A percentile compares a stretch with the other conserved stretches of the same genome.
Evolutionary conservation across 2,329 filamentous ascomycete genomes (phyloP).

Genomic region (Teratosphaeriaceae sp.): DNA sequence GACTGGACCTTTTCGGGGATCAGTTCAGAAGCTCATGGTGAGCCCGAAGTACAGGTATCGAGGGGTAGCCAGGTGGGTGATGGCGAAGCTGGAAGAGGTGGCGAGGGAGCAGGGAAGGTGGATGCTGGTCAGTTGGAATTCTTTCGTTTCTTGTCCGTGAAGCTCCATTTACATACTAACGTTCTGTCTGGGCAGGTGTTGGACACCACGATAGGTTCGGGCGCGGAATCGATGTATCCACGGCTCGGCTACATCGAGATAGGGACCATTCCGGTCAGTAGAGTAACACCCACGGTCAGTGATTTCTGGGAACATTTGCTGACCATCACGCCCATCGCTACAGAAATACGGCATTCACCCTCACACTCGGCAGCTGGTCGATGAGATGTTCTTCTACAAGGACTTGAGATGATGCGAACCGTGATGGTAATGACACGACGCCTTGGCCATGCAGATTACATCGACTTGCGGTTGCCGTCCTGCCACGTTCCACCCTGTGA

Average conservation of each 20-base stretch:
- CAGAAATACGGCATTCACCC: slow-evolving; percentile 47
- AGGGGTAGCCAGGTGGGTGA: slow-evolving; percentile 48
- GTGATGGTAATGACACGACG: no score
- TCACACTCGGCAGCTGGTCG: slow-evolving; percentile 40
- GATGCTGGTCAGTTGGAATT: slow-evolving; percentile 43
- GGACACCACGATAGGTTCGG: slow-evolving; percentile 47
- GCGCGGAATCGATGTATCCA: slow-evolving; percentile 49
- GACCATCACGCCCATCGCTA: no score
- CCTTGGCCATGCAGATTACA: no score
- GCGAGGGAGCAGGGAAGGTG: slow-evolving; percentile 44
- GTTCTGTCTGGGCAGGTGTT: slow-evolving; percentile 35
- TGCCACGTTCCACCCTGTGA: no score
- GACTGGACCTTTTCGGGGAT: slow-evolving; percentile 50
- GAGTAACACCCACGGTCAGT: no score
- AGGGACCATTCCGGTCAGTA: slow-evolving; percentile 53
- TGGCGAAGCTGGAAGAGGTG: slow-evolving; percentile 50
- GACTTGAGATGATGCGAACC: slow-evolving; percentile 35
- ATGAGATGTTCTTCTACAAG: slow-evolving; percentile 55
- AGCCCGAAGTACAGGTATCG: slow-evolving; percentile 44
- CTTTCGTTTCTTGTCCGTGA: slow-evolving; percentile 1
- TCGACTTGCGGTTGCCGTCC: no score
- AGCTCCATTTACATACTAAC: no score
- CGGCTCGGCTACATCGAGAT: slow-evolving; percentile 51
- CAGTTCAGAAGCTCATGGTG: slow-evolving; percentile 54
- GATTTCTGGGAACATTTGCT: no score